Evolutionary conservation across 805 yeast genomes (phyloP), one percentile per base, ranked within the genome.

Genomic region (Pichia californica): DNA sequence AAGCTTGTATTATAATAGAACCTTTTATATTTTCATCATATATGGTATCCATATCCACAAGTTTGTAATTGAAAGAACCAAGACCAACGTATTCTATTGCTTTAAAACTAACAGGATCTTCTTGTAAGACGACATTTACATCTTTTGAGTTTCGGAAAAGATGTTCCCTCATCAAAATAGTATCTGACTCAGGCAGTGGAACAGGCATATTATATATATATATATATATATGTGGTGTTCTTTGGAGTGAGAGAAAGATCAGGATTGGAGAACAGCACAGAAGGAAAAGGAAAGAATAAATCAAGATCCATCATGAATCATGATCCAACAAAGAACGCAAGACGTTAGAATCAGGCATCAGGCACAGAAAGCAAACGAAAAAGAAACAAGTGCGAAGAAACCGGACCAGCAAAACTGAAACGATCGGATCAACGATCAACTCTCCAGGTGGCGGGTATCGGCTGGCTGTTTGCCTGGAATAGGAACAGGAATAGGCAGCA

Each of bases 121-220:
- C 55, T 2, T 63, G 59, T 19, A 63, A 42, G 8, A 63, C 63
- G 23, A 61, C 34, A 37, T 52, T 51, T 25, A 38, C 45, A 29
- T 55, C 44, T 31, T 53, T 47, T 3, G 56, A 35, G 38, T 59
- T 63, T 28, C 56, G 56, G 44, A 49, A 64, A 9, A 58, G 43
- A 42, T 64, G 68, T 47, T 64, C 68, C 41, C 67, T 53, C 16
- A 64, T 38, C 13, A 64, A 53, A 6, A 63, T 58, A 0, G 62
- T 43, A 42, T 64, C 67, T 47, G 57, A 52, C 16, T 57, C 52
- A 7, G 66, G 58, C 6, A 57, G 53, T 14, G 68, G 67, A 14
- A 62, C 53, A 11, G 59, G 53, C 66, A 62, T 62, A 25, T 4
- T 27, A 30, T 4, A 6, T 25, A 31, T n/a, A 26, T 41, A 5